Evolutionary conservation across 2,329 filamentous ascomycete species (phyloP), one percentile per base, ranked within the genome.

Genomic region (Didymella segeticola): DNA sequence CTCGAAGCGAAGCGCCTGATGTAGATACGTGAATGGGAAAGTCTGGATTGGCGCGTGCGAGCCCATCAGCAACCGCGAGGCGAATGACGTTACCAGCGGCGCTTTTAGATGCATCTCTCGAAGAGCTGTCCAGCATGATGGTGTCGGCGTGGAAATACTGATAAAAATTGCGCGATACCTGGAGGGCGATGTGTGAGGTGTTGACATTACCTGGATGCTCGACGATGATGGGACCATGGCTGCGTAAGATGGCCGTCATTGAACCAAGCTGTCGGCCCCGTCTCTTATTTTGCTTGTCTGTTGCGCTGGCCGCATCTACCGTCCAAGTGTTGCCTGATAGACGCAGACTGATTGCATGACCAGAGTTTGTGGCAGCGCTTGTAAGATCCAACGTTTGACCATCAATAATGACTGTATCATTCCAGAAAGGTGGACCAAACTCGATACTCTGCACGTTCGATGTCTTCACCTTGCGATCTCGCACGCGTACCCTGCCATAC

Each of bases 61-160:
- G 43, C 12, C 64, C 55, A 4, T 51, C 43, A 22, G 71, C 73
- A 4, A 75, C 64, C 3, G 61, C 68, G 29, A 78, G 52, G 22
- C 70, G 74, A 43, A 86, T 78, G 8, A 79, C 52, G 62, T 84
- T 85, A 14, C 81, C 80, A 7, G 62, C 62, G 1, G 15, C 26
- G 19, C 53, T 48, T 2, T 15, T 22, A 11, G 33, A 31, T 1
- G 34, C 33, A 9, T 15, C 14, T 12, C 45, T 36, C 4, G 43
- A 30, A 1, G n/a, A 14, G 1, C 49, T 49, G 1, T 56, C 46
- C 6, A 70, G 45, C 42, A 84, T 77, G 7, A 72, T 60, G 2
- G 79, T 73, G 60, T 85, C 83, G 15, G 82, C 83, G 43, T 73
- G 77, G 67, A 83, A 84, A 62, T 86, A 86, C 62, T 86, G 83